Evolutionary conservation across 768 basidiomycete genomes (phyloP).

Genomic region (Mycena olivaceomarginata): DNA sequence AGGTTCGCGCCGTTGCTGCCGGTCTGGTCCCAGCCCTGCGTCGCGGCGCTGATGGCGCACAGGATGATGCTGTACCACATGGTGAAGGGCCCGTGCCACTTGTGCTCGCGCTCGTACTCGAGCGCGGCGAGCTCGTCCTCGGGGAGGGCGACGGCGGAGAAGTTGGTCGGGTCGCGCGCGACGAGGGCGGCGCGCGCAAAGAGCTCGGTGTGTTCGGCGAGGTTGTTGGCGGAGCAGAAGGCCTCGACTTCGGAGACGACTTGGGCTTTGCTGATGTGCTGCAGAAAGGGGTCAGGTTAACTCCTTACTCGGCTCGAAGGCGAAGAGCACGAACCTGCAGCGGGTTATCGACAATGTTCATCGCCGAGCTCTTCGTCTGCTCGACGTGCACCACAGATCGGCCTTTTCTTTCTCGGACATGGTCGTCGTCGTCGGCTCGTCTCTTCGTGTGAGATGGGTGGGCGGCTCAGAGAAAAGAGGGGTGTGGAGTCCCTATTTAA

Average conservation of each 20-base stretch:
- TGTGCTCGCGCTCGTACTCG: slow-evolving; percentile 38
- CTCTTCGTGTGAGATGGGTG: neutral
- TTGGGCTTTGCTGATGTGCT: slow-evolving; percentile 19
- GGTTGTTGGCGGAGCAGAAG: slow-evolving; percentile 1
- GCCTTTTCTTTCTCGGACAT: slow-evolving; percentile 13
- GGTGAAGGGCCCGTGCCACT: slow-evolving; percentile 46
- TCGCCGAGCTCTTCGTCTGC: neutral
- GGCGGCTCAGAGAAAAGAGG: neutral
- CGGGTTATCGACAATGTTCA: slow-evolving; percentile 25
- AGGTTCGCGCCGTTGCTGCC: slow-evolving; percentile 81
- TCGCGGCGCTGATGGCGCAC: slow-evolving; percentile 74
- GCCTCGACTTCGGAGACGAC: slow-evolving; percentile 29
- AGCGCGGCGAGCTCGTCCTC: slow-evolving; percentile 46
- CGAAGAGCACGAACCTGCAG: slow-evolving; percentile 10
- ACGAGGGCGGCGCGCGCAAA: slow-evolving; percentile 62
- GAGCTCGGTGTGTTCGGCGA: slow-evolving; percentile 39
- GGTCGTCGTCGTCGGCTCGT: neutral
- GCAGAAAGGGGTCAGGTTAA: neutral
- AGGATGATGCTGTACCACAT: slow-evolving; percentile 65
- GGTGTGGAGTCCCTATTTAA: neutral
- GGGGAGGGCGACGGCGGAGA: slow-evolving; percentile 50
- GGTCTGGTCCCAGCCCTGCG: slow-evolving; percentile 78
- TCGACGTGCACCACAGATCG: neutral
- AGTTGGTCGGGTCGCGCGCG: slow-evolving; percentile 67
- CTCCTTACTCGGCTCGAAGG: neutral